A percentile compares a stretch with the other conserved stretches of the same genome.
Evolutionary conservation across 2,329 filamentous ascomycete genomes (phyloP).

Genomic region (Xylaria sp.): DNA sequence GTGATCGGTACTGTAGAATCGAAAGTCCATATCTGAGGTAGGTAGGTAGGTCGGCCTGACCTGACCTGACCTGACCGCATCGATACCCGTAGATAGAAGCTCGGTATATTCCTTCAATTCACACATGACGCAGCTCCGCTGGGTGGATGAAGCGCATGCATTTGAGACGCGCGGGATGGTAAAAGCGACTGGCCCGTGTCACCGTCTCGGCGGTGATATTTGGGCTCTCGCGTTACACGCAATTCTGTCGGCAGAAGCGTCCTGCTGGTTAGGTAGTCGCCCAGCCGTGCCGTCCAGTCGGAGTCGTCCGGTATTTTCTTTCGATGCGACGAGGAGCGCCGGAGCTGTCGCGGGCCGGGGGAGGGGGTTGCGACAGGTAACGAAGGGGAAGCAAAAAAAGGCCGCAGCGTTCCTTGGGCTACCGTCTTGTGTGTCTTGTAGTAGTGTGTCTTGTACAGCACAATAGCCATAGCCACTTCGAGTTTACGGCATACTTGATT

Average conservation of each 20-base stretch:
- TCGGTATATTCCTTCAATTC: neutral
- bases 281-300: conserved; percentile 4
- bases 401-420: neutral
- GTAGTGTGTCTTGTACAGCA: too few species aligned
- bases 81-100: neutral
- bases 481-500: conserved; percentile 11
- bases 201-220: conserved; percentile 22
- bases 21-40: too few species aligned
- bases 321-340: neutral
- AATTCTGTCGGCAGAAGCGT: neutral
- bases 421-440: neutral
- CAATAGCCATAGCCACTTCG: conserved; percentile 14
- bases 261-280: conserved; percentile 3
- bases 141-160: conserved; percentile 15
- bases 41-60: too few species aligned
- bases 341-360: neutral
- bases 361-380: neutral
- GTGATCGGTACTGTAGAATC: too few species aligned
- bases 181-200: conserved; percentile 19
- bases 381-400: neutral
- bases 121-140: neutral
- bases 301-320: neutral
- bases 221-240: conserved; percentile 14
- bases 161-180: conserved; percentile 16
- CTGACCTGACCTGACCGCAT: too few species aligned